Base-by-base conservation (phyloP, 2,329 filamentous ascomycete species). In the Claviceps quebecensis region DNA sequence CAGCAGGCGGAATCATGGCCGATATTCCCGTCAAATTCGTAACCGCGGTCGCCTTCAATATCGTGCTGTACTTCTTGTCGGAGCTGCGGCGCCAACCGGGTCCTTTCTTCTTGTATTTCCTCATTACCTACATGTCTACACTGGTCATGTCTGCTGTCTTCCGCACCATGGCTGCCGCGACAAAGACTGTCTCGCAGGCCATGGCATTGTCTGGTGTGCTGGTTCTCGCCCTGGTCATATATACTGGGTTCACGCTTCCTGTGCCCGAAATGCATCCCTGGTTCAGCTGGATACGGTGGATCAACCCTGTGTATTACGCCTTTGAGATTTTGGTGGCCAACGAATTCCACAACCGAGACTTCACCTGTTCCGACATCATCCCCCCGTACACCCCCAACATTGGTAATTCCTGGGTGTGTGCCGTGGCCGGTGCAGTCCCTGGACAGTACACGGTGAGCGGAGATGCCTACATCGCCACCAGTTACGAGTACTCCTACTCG, bases 131-230 rank as follows among this genome's bases (percentile, higher is more conserved):
- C 62, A 66, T 80, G 16, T 73, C 77, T 1, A 87, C 80, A 0
- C 73, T 91, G 57, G 75, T 81, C 56, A 89, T 90, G 83, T 83
- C 77, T 39, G 86, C 83, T 65, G 71, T 88, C 41, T 91, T 91
- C 71, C 74, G 86, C 26, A 85, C 81, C 0, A 80, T 91, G 59
- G 86, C 80, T 0, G 80, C 84, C 0, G 65, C 84, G 1, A 88
- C 86, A 1, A 75, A 79, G 49, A 86, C 84, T 0, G 69, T 81
- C 0, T 75, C 77, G 0, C 76, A 80, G 55, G 76, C 78, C 2
- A 73, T 81, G 69, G 69, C 70, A 0, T 60, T 75, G 1, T 69
- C 75, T 0, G 75, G 74, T 22, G 65, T 81, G 0, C 57, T 80
- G 55, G 76, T 83, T 11, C 62, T 85, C n/a, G 75, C 75, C 16